phyloP scores from a whole-genome alignment of 345 rosid genomes.

The Eucalyptus pauciflora region DNA sequence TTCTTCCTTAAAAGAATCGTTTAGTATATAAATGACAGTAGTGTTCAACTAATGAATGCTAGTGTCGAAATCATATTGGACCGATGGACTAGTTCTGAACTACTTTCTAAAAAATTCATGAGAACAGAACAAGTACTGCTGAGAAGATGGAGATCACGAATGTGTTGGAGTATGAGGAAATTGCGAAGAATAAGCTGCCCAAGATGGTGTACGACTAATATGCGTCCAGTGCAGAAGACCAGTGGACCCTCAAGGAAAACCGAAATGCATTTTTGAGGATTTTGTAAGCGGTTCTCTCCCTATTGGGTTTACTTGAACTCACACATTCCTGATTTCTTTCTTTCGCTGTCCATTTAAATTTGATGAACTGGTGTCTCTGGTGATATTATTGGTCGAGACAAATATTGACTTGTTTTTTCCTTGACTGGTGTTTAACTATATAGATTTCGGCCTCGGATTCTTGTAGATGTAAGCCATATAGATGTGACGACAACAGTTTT shows the following conservation, averaged over 20 bases:
- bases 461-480: slow-evolving; percentile 76
- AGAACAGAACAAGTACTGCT: not conserved
- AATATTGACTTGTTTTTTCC: not conserved
- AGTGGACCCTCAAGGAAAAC: slow-evolving; percentile 87
- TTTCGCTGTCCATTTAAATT: not conserved
- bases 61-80: not conserved
- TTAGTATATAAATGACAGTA: not conserved
- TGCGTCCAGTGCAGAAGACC: slow-evolving; percentile 91
- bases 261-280: slow-evolving; percentile 77
- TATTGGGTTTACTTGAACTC: not conserved
- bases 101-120: not conserved
- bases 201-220: slow-evolving; percentile 92
- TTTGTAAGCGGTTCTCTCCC: slow-evolving; percentile 26
- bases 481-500: slow-evolving; percentile 60
- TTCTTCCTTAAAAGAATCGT: not conserved
- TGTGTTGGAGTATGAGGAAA: slow-evolving; percentile 71
- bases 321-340: not conserved
- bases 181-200: slow-evolving; percentile 78
- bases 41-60: not conserved
- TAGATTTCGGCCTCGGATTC: slow-evolving; percentile 86
- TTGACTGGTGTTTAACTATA: not conserved
- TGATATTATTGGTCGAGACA: not conserved
- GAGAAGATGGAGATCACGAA: slow-evolving; percentile 70
- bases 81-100: not conserved
- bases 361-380: not conserved